These are phyloP conservation scores for Lepidium aucheri DNA, from an alignment of 345 rosid genomes.

Conservation along the genomic window DNA sequence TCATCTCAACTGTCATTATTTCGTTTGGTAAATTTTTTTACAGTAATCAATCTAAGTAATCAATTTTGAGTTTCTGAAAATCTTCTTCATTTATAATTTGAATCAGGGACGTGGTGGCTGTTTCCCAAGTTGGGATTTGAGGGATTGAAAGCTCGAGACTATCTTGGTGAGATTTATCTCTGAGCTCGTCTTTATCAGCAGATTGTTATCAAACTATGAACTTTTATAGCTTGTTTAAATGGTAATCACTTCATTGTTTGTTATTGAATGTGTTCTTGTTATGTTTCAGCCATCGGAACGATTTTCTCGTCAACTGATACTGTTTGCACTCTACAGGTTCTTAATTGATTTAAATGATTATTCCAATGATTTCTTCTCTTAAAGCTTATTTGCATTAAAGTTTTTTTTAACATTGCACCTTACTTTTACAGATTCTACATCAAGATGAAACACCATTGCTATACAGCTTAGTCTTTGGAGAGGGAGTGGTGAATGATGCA, in stretches of 20 bases:
- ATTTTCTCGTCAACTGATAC: constrained; percentile 92
- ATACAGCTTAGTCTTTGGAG: constrained; percentile 88
- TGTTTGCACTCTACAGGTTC: constrained; percentile 91
- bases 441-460: constrained; percentile 86
- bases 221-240: background rate
- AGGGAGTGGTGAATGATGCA: constrained; percentile 96
- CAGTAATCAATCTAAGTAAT: background rate
- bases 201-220: background rate
- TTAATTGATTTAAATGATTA: background rate
- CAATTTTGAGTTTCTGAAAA: background rate
- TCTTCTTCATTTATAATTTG: constrained; percentile 6
- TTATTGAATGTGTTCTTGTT: constrained; percentile 7
- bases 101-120: constrained; percentile 72
- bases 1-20: constrained; percentile 53
- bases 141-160: constrained; percentile 52
- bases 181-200: background rate
- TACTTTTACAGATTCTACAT: constrained; percentile 51
- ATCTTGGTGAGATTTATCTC: constrained; percentile 48
- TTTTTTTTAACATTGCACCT: background rate
- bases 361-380: background rate
- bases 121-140: constrained; percentile 57
- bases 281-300: constrained; percentile 68
- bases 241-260: background rate
- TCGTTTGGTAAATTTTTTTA: constrained; percentile 41
- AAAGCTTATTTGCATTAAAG: background rate